Evolutionary conservation across 176 grass and related monocot genomes (phyloP).

Genomic region (Aegilops sharonensis): DNA sequence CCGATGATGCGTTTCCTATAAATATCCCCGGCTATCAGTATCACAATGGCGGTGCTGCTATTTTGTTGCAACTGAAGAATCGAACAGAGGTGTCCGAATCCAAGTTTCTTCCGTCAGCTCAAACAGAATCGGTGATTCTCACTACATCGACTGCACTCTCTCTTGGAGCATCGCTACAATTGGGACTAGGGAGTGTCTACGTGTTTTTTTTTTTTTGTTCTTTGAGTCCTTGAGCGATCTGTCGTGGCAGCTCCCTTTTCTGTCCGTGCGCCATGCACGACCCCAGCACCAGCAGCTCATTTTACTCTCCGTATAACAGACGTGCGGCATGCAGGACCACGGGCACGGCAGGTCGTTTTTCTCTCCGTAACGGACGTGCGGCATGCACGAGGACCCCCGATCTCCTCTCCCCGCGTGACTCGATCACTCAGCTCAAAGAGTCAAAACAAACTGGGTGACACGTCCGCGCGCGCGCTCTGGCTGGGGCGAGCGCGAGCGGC

Average conservation of each 20-base stretch:
- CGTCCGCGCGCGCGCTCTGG: too few species aligned
- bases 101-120: neutral
- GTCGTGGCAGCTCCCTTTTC: too few species aligned
- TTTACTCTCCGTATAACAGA: too few species aligned
- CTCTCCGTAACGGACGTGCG: neutral
- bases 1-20: neutral
- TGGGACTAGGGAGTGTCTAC: too few species aligned
- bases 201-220: too few species aligned
- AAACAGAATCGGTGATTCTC: neutral
- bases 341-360: neutral
- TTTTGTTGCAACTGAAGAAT: neutral
- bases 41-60: neutral
- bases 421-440: neutral
- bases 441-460: neutral
- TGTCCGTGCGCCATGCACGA: too few species aligned
- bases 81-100: neutral
- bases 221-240: too few species aligned
- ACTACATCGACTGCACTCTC: neutral
- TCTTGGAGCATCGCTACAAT: neutral
- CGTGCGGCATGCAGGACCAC: too few species aligned
- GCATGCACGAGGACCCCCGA: neutral
- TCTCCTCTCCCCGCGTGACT: neutral
- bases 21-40: neutral
- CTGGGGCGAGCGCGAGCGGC: neutral
- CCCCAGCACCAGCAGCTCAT: too few species aligned